Evolutionary conservation across 805 yeast genomes (phyloP).

Genomic region (Blastobotrys mokoenaii): DNA sequence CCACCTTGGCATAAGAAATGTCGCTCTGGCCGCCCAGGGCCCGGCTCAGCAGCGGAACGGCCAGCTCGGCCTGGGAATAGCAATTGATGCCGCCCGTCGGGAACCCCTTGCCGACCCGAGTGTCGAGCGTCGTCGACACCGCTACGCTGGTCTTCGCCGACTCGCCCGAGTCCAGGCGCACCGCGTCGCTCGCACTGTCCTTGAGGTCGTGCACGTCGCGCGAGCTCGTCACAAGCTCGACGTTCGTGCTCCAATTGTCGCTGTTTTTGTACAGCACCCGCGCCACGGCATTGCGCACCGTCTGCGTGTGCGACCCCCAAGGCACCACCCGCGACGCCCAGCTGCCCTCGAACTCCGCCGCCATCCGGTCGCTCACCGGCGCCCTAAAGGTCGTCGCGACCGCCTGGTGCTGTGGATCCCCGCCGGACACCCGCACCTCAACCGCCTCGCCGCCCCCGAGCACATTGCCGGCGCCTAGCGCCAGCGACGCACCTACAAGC

Average conservation of each 20-base stretch:
- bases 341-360: neutral
- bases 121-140: conserved; percentile 35
- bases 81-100: conserved; percentile 38
- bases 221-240: neutral
- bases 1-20: conserved; percentile 14
- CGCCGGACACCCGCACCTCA: conserved; percentile 17
- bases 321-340: conserved; percentile 34
- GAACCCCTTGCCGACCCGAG: conserved; percentile 25
- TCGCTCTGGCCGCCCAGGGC: neutral
- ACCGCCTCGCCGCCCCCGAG: conserved; percentile 56
- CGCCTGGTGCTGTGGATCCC: neutral
- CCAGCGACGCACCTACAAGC: conserved; percentile 7
- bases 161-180: conserved; percentile 56
- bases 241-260: neutral
- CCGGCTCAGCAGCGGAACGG: neutral
- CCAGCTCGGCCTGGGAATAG: conserved; percentile 22
- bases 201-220: conserved; percentile 46
- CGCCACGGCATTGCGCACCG: too few species aligned
- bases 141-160: conserved; percentile 47
- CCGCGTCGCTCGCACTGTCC: conserved; percentile 45
- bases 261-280: neutral
- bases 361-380: neutral
- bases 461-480: conserved; percentile 50
- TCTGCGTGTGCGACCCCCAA: conserved; percentile 33
- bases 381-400: neutral